Evolutionary conservation across 176 grass and related monocot genomes (phyloP), one percentile per base, ranked within the genome.

Genomic region (Raddia guianensis): DNA sequence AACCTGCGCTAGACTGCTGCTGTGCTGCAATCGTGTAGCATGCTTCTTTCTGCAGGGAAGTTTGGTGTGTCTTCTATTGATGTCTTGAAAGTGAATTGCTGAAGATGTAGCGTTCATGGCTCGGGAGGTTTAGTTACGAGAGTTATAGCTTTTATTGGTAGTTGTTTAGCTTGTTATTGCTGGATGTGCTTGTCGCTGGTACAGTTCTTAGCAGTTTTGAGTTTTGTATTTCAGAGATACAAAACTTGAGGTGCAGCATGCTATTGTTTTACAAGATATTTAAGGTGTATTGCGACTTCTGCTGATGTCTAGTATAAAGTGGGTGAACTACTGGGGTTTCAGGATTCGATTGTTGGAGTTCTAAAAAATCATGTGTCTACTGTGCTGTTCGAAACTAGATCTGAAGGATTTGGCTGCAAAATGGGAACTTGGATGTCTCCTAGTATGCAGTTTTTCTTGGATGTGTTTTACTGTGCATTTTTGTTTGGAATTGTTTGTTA

Each of bases 341-440:
- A 65, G 21, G 48, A 77, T 71, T n/a, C 20, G n/a, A 68, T 68
- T 56, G 19, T 7, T 32, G n/a, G 64, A 56, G 9, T 14, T 68
- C 12, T 80, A 56, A 57, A 13, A 0, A 62, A 50, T 63, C 8
- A 3, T 62, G 73, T 60, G 55, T 73, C 42, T 76, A 49, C 45
- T 42, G 6, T 74, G 60, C 6, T 2, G 21, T 78, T 52, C 11
- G 6, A 20, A 12, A 60, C 43, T 70, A 7, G 51, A 46, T 6
- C 53, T 63, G 44, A 21, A 70, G 66, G 7, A 35, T 78, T 81
- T n/a, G 58, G 20, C 42, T 80, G 55, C 4, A 51, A 70, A 72
- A 51, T 82, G 56, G 37, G 49, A 68, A 47, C 7, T 53, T 65
- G 12, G 48, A 7, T 51, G 45, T 42, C 32, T 15, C 3, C 49